Conservation (phyloP, 371 early-diverging fungal species). For the Mortierella sp. region DNA sequence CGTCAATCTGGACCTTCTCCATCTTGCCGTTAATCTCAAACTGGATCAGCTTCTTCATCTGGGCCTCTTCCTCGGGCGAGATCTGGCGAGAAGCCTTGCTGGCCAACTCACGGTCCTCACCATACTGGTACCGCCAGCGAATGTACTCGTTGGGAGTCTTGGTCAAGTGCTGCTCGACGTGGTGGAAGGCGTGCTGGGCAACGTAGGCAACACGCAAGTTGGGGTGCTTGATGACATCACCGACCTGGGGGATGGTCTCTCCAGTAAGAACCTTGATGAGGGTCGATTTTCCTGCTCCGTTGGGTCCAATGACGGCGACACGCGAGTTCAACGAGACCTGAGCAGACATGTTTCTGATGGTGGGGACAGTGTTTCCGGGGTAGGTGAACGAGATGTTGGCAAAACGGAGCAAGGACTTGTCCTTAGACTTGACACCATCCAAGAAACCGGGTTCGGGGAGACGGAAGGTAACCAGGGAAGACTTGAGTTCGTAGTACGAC, state of each 20-base stretch:
- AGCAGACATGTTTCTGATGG: constrained; percentile 70
- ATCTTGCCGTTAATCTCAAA: constrained; percentile 67
- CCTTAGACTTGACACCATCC: constrained; percentile 83
- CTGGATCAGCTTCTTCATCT: constrained; percentile 72
- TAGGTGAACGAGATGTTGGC: constrained; percentile 76
- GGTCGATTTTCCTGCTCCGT: constrained; percentile 87
- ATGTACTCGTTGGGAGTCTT: constrained; percentile 79
- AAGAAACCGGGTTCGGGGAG: constrained; percentile 83
- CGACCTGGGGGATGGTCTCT: constrained; percentile 74
- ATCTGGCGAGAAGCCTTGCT: constrained; percentile 74
- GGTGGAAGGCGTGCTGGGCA: constrained; percentile 88
- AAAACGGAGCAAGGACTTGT: constrained; percentile 78
- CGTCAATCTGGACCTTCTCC: constrained; percentile 74
- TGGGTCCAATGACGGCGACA: constrained; percentile 70
- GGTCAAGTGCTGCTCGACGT: constrained; percentile 78
- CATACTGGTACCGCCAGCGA: constrained; percentile 79
- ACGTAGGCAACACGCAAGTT: constrained; percentile 83
- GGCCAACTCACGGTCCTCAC: constrained; percentile 78
- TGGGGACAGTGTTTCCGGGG: constrained; percentile 70
- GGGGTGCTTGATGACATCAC: constrained; percentile 81
- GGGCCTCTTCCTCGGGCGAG: constrained; percentile 75
- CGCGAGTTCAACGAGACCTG: constrained; percentile 79
- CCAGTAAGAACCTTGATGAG: constrained; percentile 90
- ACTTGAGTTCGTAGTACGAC: constrained; percentile 79
- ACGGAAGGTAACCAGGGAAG: constrained; percentile 68